Base-by-base conservation (phyloP, 2,329 filamentous ascomycete species). In the Xylaria sp. region DNA sequence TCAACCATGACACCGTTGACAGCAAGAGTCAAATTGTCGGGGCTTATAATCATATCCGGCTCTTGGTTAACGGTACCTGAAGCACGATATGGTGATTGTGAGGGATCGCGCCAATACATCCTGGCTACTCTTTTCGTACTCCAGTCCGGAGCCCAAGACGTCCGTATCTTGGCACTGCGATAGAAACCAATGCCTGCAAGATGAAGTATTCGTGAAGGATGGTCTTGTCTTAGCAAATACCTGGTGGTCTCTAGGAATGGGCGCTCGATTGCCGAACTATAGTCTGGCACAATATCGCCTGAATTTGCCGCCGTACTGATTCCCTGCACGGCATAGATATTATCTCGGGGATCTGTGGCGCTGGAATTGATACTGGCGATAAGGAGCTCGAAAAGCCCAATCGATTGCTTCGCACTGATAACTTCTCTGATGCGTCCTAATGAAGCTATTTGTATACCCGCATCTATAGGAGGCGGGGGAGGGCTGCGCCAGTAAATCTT, bases 91-190 rank as follows among this genome's bases (percentile, higher is more conserved):
- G 56, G 56, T n/a, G 29, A 50, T 0, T 50, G 5, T 11, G 29
- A 39, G 11, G 56, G 31, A 50, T 17, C 31, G n/a, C 56, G 44
- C 56, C 56, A 59, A 33, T 49, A 59, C 10, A 47, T 38, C 11
- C 27, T 38, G 29, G 39, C n/a, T n/a, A 50, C 13, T 50, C 44
- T 50, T 31, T 59, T 59, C 9, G 31, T 50, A 36, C 29, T 59
- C 56, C 56, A 59, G 22, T 59, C 56, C 31, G 56, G 56, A 20
- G 50, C 56, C 56, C 56, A 59, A 11, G 56, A 59, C 3, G 56
- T 29, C 31, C n/a, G 56, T 38, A 59, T 33, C 7, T 59, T 27
- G 27, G 42, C 5, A 27, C 31, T 50, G 7, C 56, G 56, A 38
- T 38, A 27, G 56, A 50, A 59, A 17, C 56, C 56, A 59, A 59